These are phyloP conservation scores for Cucurbita ficifolia DNA, from an alignment of 306 rosid species.

Conservation along the genomic window DNA sequence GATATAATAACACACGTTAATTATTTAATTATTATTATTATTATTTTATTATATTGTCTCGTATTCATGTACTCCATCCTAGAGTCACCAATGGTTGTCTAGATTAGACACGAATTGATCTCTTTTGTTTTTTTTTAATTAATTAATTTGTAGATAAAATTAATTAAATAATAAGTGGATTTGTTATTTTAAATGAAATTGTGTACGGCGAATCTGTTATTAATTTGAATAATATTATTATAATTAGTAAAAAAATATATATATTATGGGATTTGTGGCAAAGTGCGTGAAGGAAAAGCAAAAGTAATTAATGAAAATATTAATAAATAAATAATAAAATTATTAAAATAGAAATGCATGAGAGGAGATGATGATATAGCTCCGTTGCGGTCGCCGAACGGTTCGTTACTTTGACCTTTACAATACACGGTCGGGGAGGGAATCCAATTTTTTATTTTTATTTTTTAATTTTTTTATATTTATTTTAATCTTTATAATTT, in stretches of 20 bases:
- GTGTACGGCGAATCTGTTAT: conserved; percentile 18
- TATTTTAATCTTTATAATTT: neutral
- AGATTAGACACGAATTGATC: neutral
- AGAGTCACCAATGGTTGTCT: neutral
- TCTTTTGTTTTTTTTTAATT: too few relatives aligned
- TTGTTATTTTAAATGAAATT: neutral
- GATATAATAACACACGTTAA: too few relatives aligned
- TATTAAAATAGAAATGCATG: conserved; percentile 37
- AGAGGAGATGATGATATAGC: conserved; percentile 34
- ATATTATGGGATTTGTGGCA: conserved; percentile 18
- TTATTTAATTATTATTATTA: neutral
- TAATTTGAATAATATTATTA: neutral
- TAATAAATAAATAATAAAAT: conserved; percentile 14
- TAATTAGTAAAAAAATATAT: neutral
- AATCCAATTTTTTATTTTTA: conserved; percentile 11
- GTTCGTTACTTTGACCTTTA: conserved; percentile 30
- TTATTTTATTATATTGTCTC: neutral
- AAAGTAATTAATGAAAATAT: conserved; percentile 13
- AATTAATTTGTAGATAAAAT: neutral
- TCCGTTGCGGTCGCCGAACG: conserved; percentile 64
- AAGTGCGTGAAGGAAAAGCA: conserved; percentile 33
- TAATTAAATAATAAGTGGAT: neutral
- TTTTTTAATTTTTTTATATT: too few relatives aligned
- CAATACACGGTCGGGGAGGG: conserved; percentile 9
- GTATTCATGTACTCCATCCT: too few relatives aligned